Percentiles rank a stretch among this genome's conserved stretches.
phyloP scores from a whole-genome alignment of 129 eudicot genomes.

The Scalesia atractyloides region DNA sequence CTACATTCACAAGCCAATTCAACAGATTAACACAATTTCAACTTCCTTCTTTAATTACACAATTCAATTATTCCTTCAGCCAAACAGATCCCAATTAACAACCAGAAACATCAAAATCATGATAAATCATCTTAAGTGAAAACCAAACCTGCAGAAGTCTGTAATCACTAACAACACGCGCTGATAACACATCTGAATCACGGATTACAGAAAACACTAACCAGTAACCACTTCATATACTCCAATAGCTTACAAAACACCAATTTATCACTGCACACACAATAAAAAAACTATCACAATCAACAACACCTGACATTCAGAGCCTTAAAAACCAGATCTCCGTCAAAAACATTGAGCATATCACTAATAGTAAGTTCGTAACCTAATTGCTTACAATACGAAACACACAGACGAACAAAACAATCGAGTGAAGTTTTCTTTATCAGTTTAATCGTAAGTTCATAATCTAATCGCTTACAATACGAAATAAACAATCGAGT shows the following conservation, averaged over 20 bases:
- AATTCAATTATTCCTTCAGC: neutral
- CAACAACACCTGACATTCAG: neutral
- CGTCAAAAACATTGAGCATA: neutral
- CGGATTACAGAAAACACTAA: slow-evolving; percentile 32
- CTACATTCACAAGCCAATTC: slow-evolving; percentile 4
- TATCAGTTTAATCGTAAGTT: no score
- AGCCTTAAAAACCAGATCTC: neutral
- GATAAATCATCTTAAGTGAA: slow-evolving; percentile 13
- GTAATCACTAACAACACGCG: slow-evolving; percentile 25
- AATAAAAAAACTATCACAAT: slow-evolving; percentile 20
- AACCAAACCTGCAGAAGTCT: slow-evolving; percentile 34
- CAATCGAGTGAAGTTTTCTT: no score
- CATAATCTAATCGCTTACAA: no score
- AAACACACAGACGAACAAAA: neutral
- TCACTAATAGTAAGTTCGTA: neutral
- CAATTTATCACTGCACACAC: slow-evolving; percentile 28
- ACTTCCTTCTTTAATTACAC: neutral
- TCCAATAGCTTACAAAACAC: slow-evolving; percentile 34
- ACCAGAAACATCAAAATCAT: slow-evolving; percentile 26
- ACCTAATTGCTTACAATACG: slow-evolving; percentile 8
- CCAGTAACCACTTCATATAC: slow-evolving; percentile 53
- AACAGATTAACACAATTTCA: neutral
- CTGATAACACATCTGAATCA: slow-evolving; percentile 41
- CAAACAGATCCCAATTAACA: slow-evolving; percentile 9
- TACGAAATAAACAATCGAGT: no score